Evolutionary conservation across 2,329 filamentous ascomycete species (phyloP).

Genomic region (Hysterium pulicare): DNA sequence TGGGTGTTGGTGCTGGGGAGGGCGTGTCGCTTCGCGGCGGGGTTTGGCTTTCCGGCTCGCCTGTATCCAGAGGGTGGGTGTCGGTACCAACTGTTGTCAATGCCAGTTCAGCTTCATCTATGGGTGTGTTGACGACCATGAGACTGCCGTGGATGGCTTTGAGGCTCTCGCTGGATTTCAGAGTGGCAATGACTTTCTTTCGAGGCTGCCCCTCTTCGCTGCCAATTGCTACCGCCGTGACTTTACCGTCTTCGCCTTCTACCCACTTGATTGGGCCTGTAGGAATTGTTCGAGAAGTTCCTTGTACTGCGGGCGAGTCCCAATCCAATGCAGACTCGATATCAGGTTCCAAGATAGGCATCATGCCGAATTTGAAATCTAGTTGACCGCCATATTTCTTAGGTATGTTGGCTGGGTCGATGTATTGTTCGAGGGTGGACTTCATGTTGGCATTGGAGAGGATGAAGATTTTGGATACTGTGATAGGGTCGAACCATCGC

Average conservation of each 20-base stretch:
- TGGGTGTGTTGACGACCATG: conserved; percentile 24
- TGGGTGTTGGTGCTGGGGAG: conserved; percentile 1
- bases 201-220: conserved; percentile 41
- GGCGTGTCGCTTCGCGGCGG: conserved; percentile 6
- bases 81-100: conserved; percentile 35
- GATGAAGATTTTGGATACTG: conserved; percentile 89
- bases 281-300: conserved; percentile 41
- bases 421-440: conserved; percentile 73
- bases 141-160: conserved; percentile 21
- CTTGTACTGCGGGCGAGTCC: conserved; percentile 30
- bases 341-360: conserved; percentile 65
- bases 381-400: conserved; percentile 86
- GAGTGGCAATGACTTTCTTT: conserved; percentile 37
- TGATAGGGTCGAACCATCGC: conserved; percentile 87
- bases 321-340: conserved; percentile 44
- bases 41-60: conserved; percentile 16
- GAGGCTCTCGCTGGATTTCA: conserved; percentile 30
- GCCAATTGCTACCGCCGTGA: conserved; percentile 46
- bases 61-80: conserved; percentile 32
- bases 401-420: conserved; percentile 79
- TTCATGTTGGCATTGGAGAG: conserved; percentile 70
- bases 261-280: conserved; percentile 49
- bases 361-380: conserved; percentile 75
- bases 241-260: conserved; percentile 38
- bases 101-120: conserved; percentile 19